Base-by-base conservation (phyloP, 495 filamentous ascomycete species). In the Neohortaea acidophila region DNA sequence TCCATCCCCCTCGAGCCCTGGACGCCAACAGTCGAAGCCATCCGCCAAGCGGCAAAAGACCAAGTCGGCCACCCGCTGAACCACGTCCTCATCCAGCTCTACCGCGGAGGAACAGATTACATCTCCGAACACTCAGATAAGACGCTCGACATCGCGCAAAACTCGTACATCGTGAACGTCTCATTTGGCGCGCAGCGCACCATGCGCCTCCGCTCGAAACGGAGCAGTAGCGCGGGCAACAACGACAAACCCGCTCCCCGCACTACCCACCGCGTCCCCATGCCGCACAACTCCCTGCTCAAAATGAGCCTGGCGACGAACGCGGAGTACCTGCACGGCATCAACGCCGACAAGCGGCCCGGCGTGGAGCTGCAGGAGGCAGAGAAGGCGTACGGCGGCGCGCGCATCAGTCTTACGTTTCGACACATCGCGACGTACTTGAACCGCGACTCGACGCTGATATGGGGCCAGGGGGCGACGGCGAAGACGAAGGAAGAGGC, bases 111-210 rank as follows among this genome's bases (percentile, higher is more conserved):
- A 14, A 69, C 77, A n/a, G 89, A 97, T 56, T 79, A 81, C 48
- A 99, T 99, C 43, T 92, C 84, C 7, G 91, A 99, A 52, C 89
- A 99, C 55, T 84, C 80, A 21, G 89, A 99, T 52, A 99, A 99
- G 60, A 94, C 87, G 0, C 60, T 99, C 4, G 89, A 99, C 48
- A 91, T 99, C 37, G 76, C 71, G 23, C 74, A 69, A 28, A 76
- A 70, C 10, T 85, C 75, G 10, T 81, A 61, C 39, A 92, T 99
- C 43, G 84, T 84, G 38, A 96, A 96, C 53, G 75, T 94, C 32
- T 92, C 83, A 42, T 65, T 99, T 14, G 89, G 89, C 4, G 89
- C 87, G 1, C 77, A 91, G 59, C 71, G 89, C 42, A 82, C 77
- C 3, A 94, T 99, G 89, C 66, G 77, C 6, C 70, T 99, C 25